Evolutionary conservation across 108 stramenopile genomes (phyloP), one percentile per base, ranked within the genome.

Genomic region (Pseudonitzschia delicatissima): DNA sequence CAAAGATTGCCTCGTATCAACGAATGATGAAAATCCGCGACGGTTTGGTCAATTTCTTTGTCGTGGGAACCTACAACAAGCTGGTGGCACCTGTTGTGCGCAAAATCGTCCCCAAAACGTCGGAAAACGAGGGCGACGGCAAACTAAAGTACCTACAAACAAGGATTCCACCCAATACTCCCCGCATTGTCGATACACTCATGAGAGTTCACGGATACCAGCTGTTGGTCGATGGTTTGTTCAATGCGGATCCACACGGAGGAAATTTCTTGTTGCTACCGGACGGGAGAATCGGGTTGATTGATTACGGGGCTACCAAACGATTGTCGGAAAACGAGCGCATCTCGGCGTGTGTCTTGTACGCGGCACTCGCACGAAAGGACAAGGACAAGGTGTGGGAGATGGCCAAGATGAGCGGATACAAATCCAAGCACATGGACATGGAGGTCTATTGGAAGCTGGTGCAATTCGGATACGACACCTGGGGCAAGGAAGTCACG

Each of bases 191-290:
- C 59, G 73, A 86, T 73, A 45, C 76, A 5, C 57, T 86, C 33
- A 82, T 83, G 66, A 76, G 81, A 39, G 80, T 86, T 23, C 78
- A 80, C 69, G 85, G 85, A 1, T 57, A 73, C 32, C 85, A 80
- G 59, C 60, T 86, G 5, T 52, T 94, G 23, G 50, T 85, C 11
- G 63, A 74, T 37, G 82, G 88, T 1, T 69, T 84, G 4, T 90
- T 87, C 63, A 91, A 94, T 68, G 88, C 64, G 21, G 72, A 73
- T 58, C 72, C 72, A 2, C 26, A 61, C 28, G 80, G 80, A 32
- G 91, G 91, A 11, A 93, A 93, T 63, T 81, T 93, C 50, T 71
- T 93, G 50, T 63, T 93, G 26, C 66, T 87, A 45, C 79, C 83
- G 27, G 83, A 84, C 63, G 85, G 85, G n/a, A 26, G 79, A 40